A percentile compares a stretch with the other conserved stretches of the same genome.
Evolutionary conservation across 2,329 filamentous ascomycete genomes (phyloP).

Genomic region (Trichoderma gracile): DNA sequence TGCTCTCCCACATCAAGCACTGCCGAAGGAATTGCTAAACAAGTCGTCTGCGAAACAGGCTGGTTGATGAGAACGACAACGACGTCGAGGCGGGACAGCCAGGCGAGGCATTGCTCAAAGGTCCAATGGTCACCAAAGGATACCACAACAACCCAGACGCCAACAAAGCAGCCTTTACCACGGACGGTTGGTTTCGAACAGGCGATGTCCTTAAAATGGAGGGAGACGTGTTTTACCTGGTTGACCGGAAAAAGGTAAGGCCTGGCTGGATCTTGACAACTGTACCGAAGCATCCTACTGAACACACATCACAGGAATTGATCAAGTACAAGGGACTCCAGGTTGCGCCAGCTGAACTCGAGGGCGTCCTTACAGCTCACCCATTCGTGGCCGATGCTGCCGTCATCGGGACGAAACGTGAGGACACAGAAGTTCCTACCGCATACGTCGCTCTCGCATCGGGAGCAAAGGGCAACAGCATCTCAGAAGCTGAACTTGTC

Average conservation of each 20-base stretch:
- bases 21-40: background rate
- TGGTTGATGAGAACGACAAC: constrained; percentile 43
- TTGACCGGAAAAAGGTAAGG: constrained; percentile 70
- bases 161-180: constrained; percentile 59
- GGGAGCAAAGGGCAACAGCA: constrained; percentile 30
- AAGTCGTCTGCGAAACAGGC: constrained; percentile 29
- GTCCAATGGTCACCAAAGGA: constrained; percentile 70
- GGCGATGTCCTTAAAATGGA: constrained; percentile 77
- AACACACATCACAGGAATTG: constrained; percentile 51
- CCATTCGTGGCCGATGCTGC: constrained; percentile 56
- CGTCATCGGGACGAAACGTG: constrained; percentile 58
- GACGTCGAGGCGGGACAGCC: constrained; percentile 44
- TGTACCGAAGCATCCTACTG: background rate
- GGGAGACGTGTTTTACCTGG: constrained; percentile 71
- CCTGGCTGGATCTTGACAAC: background rate
- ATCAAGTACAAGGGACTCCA: constrained; percentile 62
- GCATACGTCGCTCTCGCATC: constrained; percentile 39
- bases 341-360: constrained; percentile 67
- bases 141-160: constrained; percentile 69
- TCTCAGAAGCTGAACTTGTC: constrained; percentile 33
- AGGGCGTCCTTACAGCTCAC: constrained; percentile 46
- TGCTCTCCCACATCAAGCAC: too few species aligned
- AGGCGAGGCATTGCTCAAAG: constrained; percentile 68
- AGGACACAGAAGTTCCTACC: constrained; percentile 51
- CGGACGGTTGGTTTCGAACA: constrained; percentile 69